phyloP scores from a whole-genome alignment of 257 asterid species.

The Gardenia jasminoides region DNA sequence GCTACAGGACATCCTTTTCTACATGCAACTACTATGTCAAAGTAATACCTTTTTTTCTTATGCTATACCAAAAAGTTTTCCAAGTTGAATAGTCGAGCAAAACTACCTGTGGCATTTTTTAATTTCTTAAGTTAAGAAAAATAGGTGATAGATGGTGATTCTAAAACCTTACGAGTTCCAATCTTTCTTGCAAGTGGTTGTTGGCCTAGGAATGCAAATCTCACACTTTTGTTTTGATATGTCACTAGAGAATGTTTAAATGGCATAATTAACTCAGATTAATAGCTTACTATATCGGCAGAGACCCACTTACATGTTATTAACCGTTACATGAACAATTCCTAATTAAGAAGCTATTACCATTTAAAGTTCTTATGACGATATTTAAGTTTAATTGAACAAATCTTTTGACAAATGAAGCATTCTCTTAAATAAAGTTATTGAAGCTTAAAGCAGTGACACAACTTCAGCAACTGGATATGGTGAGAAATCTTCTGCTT shows the following conservation, averaged over 20 bases:
- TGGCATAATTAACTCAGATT: background rate
- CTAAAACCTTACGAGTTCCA: background rate
- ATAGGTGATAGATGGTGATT: background rate
- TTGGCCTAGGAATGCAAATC: background rate
- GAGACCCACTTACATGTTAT: background rate
- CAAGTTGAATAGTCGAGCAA: background rate
- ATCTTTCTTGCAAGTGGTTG: background rate
- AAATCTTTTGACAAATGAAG: background rate
- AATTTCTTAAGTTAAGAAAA: too few species aligned
- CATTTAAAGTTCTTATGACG: background rate
- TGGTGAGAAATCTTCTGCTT: background rate
- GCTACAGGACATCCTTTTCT: background rate
- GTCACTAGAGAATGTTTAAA: background rate
- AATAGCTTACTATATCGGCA: background rate
- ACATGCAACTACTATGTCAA: background rate
- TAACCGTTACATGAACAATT: background rate
- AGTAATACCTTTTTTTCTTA: background rate
- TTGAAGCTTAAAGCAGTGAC: background rate
- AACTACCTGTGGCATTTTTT: too few species aligned
- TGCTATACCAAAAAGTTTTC: background rate
- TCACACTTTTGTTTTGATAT: background rate
- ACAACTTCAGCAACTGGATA: background rate
- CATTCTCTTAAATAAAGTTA: background rate
- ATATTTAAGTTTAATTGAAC: background rate
- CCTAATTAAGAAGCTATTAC: constrained; percentile 1